phyloP scores from a whole-genome alignment of 331 rosid genomes.

The Cucumis variabilis region DNA sequence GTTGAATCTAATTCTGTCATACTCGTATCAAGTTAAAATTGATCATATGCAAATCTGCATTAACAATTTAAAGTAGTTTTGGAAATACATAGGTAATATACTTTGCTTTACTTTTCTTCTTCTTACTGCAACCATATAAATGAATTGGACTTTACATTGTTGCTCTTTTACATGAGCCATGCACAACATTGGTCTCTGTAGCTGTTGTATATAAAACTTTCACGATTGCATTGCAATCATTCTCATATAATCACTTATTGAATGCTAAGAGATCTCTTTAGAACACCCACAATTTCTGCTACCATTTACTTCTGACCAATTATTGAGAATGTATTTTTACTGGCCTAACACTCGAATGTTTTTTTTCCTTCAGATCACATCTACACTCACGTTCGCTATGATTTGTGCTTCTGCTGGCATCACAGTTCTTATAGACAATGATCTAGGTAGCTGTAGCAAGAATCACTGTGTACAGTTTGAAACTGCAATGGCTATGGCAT shows the following conservation, averaged over 20 bases:
- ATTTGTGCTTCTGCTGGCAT: slow-evolving; percentile 79
- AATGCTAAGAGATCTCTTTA: background rate
- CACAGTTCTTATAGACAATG: slow-evolving; percentile 72
- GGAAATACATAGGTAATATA: background rate
- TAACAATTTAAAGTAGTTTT: background rate
- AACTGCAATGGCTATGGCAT: slow-evolving; percentile 78
- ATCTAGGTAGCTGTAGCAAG: slow-evolving; percentile 58
- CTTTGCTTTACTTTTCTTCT: background rate
- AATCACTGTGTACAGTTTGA: slow-evolving; percentile 73
- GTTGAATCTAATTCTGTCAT: background rate
- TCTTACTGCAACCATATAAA: background rate
- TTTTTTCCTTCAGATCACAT: slow-evolving; percentile 62
- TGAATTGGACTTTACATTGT: background rate
- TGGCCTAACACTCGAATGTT: background rate
- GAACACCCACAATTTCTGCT: slow-evolving; percentile 11
- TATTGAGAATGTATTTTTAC: background rate
- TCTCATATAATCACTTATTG: background rate
- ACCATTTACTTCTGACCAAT: background rate
- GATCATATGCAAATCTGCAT: background rate
- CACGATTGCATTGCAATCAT: background rate
- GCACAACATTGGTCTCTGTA: background rate
- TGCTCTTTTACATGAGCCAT: background rate
- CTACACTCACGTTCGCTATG: slow-evolving; percentile 74
- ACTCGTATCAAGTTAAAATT: background rate
- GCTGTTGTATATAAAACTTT: background rate